A percentile compares a stretch with the other conserved stretches of the same genome.
Conservation (phyloP, 352 stramenopile genomes). For the Globisporangium sylvaticum region DNA sequence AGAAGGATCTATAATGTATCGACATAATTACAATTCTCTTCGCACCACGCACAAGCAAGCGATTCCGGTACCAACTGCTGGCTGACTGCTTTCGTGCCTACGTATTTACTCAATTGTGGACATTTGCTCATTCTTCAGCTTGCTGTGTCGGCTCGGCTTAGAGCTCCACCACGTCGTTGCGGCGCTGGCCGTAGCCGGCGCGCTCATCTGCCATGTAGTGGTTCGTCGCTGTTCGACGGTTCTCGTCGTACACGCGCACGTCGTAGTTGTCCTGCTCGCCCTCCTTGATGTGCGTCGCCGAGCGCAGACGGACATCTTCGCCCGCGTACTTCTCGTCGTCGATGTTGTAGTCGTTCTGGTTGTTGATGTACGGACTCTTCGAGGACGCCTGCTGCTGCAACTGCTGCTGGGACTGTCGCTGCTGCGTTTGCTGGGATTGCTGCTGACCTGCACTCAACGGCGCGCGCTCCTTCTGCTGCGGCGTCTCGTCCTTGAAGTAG, state of each 20-base stretch:
- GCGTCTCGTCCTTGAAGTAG: conserved; percentile 66
- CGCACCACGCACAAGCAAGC: not conserved
- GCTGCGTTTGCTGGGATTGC: not conserved
- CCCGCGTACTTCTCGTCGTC: conserved; percentile 31
- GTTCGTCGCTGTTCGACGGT: conserved; percentile 34
- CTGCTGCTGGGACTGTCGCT: conserved; percentile 16
- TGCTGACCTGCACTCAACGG: not conserved
- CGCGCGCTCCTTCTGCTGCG: conserved; percentile 31
- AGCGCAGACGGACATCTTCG: conserved; percentile 58
- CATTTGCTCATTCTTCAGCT: not conserved
- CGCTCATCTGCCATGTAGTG: conserved; percentile 50
- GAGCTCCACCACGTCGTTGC: conserved; percentile 62
- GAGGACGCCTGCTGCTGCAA: conserved; percentile 16
- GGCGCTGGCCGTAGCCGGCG: conserved; percentile 36
- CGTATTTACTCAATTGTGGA: not conserved
- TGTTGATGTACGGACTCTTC: conserved; percentile 43
- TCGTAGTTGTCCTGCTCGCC: conserved; percentile 22
- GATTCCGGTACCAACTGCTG: not conserved
- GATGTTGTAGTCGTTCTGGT: conserved; percentile 17
- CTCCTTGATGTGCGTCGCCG: conserved; percentile 41
- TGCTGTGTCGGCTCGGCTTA: too few species aligned
- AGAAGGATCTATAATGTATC: conserved; percentile 12
- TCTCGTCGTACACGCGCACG: conserved; percentile 36
- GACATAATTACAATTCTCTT: conserved; percentile 12
- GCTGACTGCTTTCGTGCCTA: not conserved